These are phyloP conservation scores for Plasmodium fragile DNA, from an alignment of 169 alveolate species.

Conservation along the genomic window DNA sequence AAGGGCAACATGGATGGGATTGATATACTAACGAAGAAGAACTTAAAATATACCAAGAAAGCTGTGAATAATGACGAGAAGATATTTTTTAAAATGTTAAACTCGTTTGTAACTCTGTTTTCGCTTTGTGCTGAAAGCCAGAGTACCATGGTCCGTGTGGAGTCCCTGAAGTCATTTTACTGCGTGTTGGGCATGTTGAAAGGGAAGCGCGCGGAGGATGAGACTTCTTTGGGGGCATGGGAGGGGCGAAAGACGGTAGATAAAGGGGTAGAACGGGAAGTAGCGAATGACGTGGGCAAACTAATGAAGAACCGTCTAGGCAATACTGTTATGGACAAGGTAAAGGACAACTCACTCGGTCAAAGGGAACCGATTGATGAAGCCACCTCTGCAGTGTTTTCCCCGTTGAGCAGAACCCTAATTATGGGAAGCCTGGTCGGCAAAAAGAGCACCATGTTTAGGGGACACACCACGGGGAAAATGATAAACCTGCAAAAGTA, in stretches of 20 bases:
- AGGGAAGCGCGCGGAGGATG: neutral
- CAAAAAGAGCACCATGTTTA: neutral
- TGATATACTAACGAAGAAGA: slow-evolving; percentile 32
- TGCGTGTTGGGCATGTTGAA: slow-evolving; percentile 1
- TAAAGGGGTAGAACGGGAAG: neutral
- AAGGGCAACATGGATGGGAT: slow-evolving; percentile 30
- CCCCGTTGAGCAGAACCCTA: slow-evolving; percentile 5
- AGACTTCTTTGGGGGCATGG: neutral
- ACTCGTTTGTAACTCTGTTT: slow-evolving; percentile 44
- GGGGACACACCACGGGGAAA: slow-evolving; percentile 15
- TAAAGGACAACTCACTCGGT: neutral
- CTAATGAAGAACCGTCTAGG: too few relatives aligned
- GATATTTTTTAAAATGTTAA: slow-evolving; percentile 39
- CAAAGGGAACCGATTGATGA: neutral
- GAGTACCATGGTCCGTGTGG: slow-evolving; percentile 18
- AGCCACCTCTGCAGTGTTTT: neutral
- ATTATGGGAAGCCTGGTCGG: slow-evolving; percentile 2
- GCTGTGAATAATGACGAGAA: slow-evolving; percentile 20
- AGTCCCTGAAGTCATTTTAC: slow-evolving; percentile 37
- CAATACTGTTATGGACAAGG: neutral
- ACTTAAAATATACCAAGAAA: slow-evolving; percentile 1
- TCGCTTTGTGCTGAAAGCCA: slow-evolving; percentile 38
- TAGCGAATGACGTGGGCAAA: neutral
- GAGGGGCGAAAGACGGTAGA: neutral
- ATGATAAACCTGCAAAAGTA: slow-evolving; percentile 26